Evolutionary conservation across 192 early-diverging fungal genomes (phyloP), one percentile per base, ranked within the genome.

Genomic region (Linnemannia exigua): DNA sequence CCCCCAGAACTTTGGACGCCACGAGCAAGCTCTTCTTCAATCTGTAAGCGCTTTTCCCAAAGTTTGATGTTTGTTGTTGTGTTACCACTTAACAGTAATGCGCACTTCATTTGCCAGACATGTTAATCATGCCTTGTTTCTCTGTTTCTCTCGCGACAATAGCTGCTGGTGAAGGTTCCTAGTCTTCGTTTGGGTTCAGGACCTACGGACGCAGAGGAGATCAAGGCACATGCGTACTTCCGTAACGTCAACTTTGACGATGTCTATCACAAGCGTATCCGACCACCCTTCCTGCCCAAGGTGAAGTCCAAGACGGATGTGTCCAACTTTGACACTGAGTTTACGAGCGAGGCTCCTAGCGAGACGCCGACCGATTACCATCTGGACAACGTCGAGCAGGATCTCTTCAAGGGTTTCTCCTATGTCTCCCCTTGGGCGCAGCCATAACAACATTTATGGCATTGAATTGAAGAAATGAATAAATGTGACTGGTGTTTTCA

Each of bases 141-240:
- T 58, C n/a, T 52, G 54, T 41, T 48, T 58, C 16, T 50, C 5
- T 66, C n/a, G 15, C 22, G 31, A 33, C 17, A 52, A 51, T 81
- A 90, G 79, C 77, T 94, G 20, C 81, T 93, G 47, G 86, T 89
- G 69, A 87, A 89, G 67, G 89, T 91, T 31, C 96, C 97, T 7
- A 67, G 67, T 9, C 78, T 83, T 25, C 90, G 97, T 11, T 88
- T 98, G 20, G 97, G 97, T 33, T 81, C 89, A 5, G 84, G 84
- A 52, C 75, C 79, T 15, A 67, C 71, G 0, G 96, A 95, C 73
- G 90, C 90, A 0, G 90, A 91, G 8, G 94, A 96, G 36, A 93
- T 98, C 79, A 95, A 95, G 81, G 72, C 82, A 7, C 96, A 97
- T 82, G 89, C 92, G 1, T 97, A 94, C 78, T 98, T 98, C 82